These are phyloP conservation scores for Digitaria exilis DNA, from an alignment of 202 grass and related monocot genomes.

Conservation along the genomic window DNA sequence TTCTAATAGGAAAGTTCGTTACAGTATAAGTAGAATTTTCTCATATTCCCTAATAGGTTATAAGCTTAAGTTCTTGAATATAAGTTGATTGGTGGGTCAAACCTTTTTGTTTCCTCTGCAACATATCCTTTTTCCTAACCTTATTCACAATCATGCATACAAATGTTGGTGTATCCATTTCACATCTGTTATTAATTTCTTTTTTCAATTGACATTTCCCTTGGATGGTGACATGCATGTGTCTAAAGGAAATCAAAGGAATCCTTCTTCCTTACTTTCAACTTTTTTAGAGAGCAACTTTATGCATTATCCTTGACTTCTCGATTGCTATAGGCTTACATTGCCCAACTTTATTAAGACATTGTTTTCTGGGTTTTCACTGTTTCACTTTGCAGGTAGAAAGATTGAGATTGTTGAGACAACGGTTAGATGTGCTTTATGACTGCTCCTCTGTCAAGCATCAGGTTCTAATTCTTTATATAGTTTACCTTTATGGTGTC, in stretches of 20 bases:
- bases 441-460: slow-evolving; percentile 62
- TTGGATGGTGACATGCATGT: not conserved
- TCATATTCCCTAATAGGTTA: not conserved
- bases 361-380: slow-evolving; percentile 17
- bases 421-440: slow-evolving; percentile 71
- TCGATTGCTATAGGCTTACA: not conserved
- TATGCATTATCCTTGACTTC: not conserved
- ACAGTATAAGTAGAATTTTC: not conserved
- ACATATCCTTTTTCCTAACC: not conserved
- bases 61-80: slow-evolving; percentile 7
- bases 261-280: slow-evolving; percentile 3
- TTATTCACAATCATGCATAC: not conserved
- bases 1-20: not conserved
- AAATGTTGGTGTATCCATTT: slow-evolving; percentile 1
- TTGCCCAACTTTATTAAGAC: slow-evolving; percentile 16
- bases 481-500: slow-evolving; percentile 5
- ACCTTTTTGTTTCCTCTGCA: not conserved
- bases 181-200: slow-evolving; percentile 7
- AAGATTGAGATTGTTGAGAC: slow-evolving; percentile 69
- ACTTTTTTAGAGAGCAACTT: not conserved
- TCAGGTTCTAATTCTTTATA: slow-evolving; percentile 56
- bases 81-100: not conserved
- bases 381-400: slow-evolving; percentile 59
- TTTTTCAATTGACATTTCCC: not conserved
- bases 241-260: not conserved